Evolutionary conservation across 2,329 filamentous ascomycete genomes (phyloP), one percentile per base, ranked within the genome.

Genomic region (Ceratocystis destructans): DNA sequence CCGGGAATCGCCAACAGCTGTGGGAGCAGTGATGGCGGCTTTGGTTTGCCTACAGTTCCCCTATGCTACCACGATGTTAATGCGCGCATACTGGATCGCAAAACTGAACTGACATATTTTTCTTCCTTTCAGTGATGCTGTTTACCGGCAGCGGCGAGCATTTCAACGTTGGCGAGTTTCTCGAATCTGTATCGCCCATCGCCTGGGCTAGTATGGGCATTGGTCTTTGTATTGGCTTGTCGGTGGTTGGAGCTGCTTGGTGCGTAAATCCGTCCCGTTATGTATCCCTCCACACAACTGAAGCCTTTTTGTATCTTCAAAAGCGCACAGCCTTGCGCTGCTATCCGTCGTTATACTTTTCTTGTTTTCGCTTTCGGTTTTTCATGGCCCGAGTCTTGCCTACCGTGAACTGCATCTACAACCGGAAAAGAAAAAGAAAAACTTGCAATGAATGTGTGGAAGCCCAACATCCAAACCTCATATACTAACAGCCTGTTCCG

Each of bases 231-330:
- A 97, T 99, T 74, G 92, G 93, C 69, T 81, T 97, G 67, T 99
- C 94, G 66, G 93, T 96, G 57, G 90, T 97, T 45, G 94, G 94
- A 75, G 95, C 94, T 74, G 93, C 93, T 83, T 99, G 94, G 94
- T 97, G 85, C 71, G 79, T 72, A 62, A 64, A 61, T 37, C 72
- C 67, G 66, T 61, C 65, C 48, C 37, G 12, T 41, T 10, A 41
- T 41, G 37, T 20, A 22, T n/a, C 17, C 55, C 28, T 33, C 55
- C 17, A 22, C 7, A 59, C 25, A 59, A 8, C 55, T 33, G 55
- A 31, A 31, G 15, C 8, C 7, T 59, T 59, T 41, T 64, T 31
- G 25, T 20, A 8, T 20, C 0, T 33, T 17, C 10, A 10, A 8
- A 50, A 20, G 46, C 25, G 46, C 8, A 10, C 41, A 50, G 44